Evolutionary conservation across 2,329 filamentous ascomycete genomes (phyloP).

Genomic region (Phyllosticta citriasiana): DNA sequence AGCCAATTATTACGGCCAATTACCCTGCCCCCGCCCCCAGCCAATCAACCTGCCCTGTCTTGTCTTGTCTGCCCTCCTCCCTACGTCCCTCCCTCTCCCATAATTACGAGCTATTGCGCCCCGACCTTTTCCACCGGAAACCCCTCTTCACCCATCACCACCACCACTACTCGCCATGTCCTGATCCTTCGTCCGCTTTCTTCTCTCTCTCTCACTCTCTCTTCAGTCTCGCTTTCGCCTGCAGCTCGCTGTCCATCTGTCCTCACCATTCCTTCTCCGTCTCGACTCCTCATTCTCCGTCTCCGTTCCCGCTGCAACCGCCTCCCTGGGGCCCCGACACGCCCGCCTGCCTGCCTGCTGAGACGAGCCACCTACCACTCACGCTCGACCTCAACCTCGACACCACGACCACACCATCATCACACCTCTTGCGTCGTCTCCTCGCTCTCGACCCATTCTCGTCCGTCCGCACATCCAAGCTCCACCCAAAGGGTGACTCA

Average conservation of each 20-base stretch:
- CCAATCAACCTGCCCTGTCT: no score
- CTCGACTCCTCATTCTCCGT: constrained; percentile 19
- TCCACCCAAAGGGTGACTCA: constrained; percentile 17
- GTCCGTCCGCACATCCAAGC: constrained; percentile 15
- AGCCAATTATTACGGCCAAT: not conserved
- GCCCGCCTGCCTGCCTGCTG: constrained; percentile 19
- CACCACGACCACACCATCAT: constrained; percentile 12
- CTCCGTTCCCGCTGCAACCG: constrained; percentile 19
- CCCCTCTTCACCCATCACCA: not conserved
- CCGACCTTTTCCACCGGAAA: no score
- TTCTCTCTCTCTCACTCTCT: not conserved
- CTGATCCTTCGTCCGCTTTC: constrained; percentile 6
- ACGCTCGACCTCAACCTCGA: constrained; percentile 10
- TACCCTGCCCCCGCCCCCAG: not conserved
- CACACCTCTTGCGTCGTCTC: constrained; percentile 19
- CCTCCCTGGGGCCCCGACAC: no score
- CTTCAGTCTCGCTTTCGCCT: constrained; percentile 5
- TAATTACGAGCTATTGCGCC: not conserved
- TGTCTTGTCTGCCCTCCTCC: not conserved
- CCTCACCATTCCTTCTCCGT: constrained; percentile 18
- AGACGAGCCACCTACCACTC: constrained; percentile 5
- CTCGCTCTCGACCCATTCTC: constrained; percentile 16
- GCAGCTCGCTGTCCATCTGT: constrained; percentile 10
- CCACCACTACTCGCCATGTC: constrained; percentile 6
- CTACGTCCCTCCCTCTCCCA: not conserved